Percentiles rank a stretch among this genome's conserved stretches.
Evolutionary conservation across 495 filamentous ascomycete genomes (phyloP).

Genomic region (Antarctomyces pellizariae): DNA sequence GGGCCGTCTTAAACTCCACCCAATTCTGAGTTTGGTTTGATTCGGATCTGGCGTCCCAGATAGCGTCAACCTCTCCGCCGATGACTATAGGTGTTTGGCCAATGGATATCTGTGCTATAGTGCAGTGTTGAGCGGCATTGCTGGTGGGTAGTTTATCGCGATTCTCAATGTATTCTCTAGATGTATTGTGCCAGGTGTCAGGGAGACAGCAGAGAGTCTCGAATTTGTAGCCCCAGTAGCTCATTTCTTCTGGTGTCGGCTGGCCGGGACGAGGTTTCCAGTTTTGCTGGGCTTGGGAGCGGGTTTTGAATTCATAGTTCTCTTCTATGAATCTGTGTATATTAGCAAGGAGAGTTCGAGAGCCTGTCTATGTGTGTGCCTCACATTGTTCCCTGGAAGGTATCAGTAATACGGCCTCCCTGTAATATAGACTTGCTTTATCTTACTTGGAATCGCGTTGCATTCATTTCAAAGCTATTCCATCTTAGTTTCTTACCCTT

Average conservation of each 20-base stretch:
- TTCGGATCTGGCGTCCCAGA: constrained; percentile 64
- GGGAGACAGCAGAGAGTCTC: constrained; percentile 63
- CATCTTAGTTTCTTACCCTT: too few species aligned
- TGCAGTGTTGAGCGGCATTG: constrained; percentile 86
- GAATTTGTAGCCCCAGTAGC: constrained; percentile 78
- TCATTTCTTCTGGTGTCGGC: constrained; percentile 39
- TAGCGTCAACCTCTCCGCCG: constrained; percentile 90
- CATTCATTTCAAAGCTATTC: constrained; percentile 95
- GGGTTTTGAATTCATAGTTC: constrained; percentile 43
- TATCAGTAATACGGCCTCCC: constrained; percentile 42
- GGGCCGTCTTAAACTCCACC: constrained; percentile 84
- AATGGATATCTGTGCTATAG: constrained; percentile 68
- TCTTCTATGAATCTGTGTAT: constrained; percentile 72
- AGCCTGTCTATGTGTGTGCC: too few species aligned
- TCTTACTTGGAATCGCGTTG: constrained; percentile 62
- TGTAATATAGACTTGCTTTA: constrained; percentile 15
- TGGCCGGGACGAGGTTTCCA: constrained; percentile 29
- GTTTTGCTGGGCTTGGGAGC: constrained; percentile 19
- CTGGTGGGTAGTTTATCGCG: constrained; percentile 48
- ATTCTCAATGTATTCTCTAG: constrained; percentile 52
- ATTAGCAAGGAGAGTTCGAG: constrained; percentile 8
- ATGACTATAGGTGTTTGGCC: constrained; percentile 47
- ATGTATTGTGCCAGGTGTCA: constrained; percentile 41
- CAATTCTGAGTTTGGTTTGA: constrained; percentile 53
- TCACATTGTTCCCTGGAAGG: background rate